Evolutionary conservation across 768 basidiomycete genomes (phyloP), one percentile per base, ranked within the genome.

Genomic region (Suillus americanus): DNA sequence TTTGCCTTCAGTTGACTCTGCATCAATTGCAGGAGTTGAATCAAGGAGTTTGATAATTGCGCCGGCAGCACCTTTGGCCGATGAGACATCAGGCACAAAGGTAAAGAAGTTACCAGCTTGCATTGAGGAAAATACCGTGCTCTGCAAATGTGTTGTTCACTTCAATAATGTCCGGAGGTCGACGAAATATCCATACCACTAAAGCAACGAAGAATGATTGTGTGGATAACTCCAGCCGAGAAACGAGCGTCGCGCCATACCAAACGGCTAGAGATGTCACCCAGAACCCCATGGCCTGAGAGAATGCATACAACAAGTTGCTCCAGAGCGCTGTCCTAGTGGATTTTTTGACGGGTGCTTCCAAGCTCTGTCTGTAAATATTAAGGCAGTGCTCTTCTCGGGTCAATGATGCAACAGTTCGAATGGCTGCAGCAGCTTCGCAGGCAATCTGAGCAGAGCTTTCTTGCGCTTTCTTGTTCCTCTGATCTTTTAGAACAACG

Each of bases 341-440:
- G 5, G 91, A 89, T 51, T 82, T 75, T 45, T 74, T 77, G 60
- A 95, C 80, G 4, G 94, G 94, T 25, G 67, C 85, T 62, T 94
- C 90, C 61, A 97, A 80, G 70, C 88, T 89, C 62, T 82, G 63
- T 69, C 86, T 86, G 76, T 93, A 93, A 5, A 85, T 71, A 20
- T 79, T 71, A 60, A 83, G 80, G 72, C 92, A 93, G 66, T 95
- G 92, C 30, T 88, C 84, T 74, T 98, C 96, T 25, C 95, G 82
- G 0, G 94, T 96, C 51, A 98, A 81, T 1, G 89, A 83, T 10
- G 95, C 94, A 38, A 98, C 94, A 1, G 96, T 97, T 45, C 92
- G 86, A 69, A 98, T 96, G 14, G 96, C 85, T 12, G 85, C 90
- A 38, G 94, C 93, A 37, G 94, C 94, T 75, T 98, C 96, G 68